Evolutionary conservation across 371 early-diverging fungal genomes (phyloP), one percentile per base, ranked within the genome.

Genomic region (Mucor mucedo): DNA sequence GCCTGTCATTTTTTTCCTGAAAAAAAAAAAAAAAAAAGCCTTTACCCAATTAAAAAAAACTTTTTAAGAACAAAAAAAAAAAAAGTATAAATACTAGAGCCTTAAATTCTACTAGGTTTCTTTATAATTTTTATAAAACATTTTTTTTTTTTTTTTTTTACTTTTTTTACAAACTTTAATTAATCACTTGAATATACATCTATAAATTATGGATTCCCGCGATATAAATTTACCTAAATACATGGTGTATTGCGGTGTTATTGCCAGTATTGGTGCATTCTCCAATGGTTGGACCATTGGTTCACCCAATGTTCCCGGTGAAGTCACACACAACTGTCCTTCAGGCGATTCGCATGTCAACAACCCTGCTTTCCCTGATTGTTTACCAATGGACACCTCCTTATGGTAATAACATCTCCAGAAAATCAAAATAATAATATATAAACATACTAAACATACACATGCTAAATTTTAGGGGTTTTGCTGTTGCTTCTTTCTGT

Each of bases 401-500:
- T 52, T 70, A 62, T 70, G 74, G 71, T 70, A 58, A 55, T 6
- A 38, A 33, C 4, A 14, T 1, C 21, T 21, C 21, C 21, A 21
- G 21, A n/a, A 44, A 14, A 44, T 14, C 5, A 1, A 14, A 10
- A n/a, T n/a, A 44, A 44, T 39, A 55, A 28, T 41, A 32, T 10
- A 10, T 40, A n/a, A n/a, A n/a, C 35, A 14, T 27, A 8, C 41
- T 39, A 21, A 47, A 53, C 6, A 44, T 11, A 48, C 21, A 48
- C 8, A 48, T 28, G 21, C 21, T 21, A 21, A 21, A 21, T 21
- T 21, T 0, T 60, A 66, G 69, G 69, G 69, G 69, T 28, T 71
- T 91, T 52, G 84, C 88, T 2, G 86, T 89, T 5, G 83, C 88
- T 3, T 74, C 85, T 13, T 87, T 85, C 49, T 84, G 87, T 52